Evolutionary conservation across 441 rosid genomes (phyloP), one percentile per base, ranked within the genome.

Genomic region (Erodium moschatum): DNA sequence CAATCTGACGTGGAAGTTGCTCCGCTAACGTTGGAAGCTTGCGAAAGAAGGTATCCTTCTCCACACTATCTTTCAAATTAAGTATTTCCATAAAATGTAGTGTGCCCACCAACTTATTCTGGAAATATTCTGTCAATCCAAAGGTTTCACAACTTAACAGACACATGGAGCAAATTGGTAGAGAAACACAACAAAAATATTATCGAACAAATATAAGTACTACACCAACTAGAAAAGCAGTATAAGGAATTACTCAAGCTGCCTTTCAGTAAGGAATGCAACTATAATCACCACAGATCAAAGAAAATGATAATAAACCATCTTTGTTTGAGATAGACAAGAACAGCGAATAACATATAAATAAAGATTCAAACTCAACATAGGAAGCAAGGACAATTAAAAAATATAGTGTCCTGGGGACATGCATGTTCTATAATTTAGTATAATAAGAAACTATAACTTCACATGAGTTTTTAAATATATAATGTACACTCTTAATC

Each of bases 81-180:
- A 95, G 96, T 79, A 95, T 87, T 77, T 95, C 98, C 98, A 95
- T 92, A 76, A 95, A 95, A 81, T 90, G 99, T 81, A 95, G 92
- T 48, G 99, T 95, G 84, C 92, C 97, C 83, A 95, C 99, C 93
- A 95, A 84, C 83, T 95, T 95, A 80, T 95, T 95, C 79, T 95
- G 97, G 77, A 92, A 92, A 82, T 95, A 95, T 80, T 90, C 99
- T 95, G 92, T 68, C 83, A 85, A 81, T 66, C 71, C 80, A 82
- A 62, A 65, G 29, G 70, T 70, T 68, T 68, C 62, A 48, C 77
- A 65, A 61, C 66, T 69, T 29, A 40, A 54, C 54, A 74, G 75
- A 61, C 29, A 52, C 33, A 21, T 31, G 60, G 31, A 20, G 67
- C 56, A 68, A 6, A 54, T 72, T 38, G 67, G 46, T 11, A 21